These are phyloP conservation scores for Cucurbita ficifolia DNA, from an alignment of 306 rosid genomes.

Conservation along the genomic window DNA sequence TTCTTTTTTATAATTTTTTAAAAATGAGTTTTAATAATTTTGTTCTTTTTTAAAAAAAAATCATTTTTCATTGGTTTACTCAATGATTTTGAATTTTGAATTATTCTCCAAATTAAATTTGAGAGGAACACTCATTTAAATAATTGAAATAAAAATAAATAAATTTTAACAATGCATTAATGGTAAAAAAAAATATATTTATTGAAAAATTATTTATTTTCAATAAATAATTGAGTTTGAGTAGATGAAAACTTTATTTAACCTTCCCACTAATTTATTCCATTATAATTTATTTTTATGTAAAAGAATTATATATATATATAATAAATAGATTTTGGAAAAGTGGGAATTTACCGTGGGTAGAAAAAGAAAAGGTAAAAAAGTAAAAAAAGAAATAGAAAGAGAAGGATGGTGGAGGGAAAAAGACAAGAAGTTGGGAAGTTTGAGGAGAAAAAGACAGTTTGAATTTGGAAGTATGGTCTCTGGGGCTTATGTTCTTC, in stretches of 20 bases:
- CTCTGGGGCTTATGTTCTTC: not conserved
- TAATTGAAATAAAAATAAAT: not conserved
- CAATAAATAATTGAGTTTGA: not conserved
- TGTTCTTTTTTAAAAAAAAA: not conserved
- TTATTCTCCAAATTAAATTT: not conserved
- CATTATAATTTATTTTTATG: not conserved
- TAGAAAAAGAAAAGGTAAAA: not conserved
- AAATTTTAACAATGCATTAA: not conserved
- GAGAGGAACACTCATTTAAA: not conserved
- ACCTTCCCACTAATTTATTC: not conserved
- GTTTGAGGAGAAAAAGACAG: not conserved
- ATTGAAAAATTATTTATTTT: not conserved
- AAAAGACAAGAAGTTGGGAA: not conserved
- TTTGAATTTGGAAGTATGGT: not conserved
- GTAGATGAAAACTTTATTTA: too few species aligned
- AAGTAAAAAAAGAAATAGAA: not conserved
- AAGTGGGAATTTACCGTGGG: not conserved
- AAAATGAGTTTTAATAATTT: not conserved
- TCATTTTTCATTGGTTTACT: not conserved
- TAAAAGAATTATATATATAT: too few species aligned
- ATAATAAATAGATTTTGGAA: not conserved
- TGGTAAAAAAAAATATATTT: too few species aligned
- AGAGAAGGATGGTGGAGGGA: not conserved
- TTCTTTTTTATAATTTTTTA: not conserved
- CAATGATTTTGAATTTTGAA: not conserved